Evolutionary conservation across 495 filamentous ascomycete species (phyloP).

Genomic region (Penicillium diatomitis): DNA sequence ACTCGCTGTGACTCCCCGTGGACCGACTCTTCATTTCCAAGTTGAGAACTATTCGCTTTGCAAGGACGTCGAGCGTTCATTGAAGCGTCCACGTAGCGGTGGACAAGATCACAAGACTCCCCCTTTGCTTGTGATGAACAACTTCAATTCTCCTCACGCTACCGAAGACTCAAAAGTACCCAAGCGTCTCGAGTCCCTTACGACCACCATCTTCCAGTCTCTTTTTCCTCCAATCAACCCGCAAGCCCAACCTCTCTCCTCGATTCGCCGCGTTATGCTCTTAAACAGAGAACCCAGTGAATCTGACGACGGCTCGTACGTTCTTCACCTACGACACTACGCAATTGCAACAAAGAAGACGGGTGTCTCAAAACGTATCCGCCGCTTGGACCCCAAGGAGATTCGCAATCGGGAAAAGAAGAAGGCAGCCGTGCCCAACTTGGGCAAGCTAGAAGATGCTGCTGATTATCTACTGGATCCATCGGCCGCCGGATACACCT

Average conservation of each 20-base stretch:
- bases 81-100: constrained; percentile 71
- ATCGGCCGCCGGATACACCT: constrained; percentile 81
- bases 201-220: constrained; percentile 90
- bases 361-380: constrained; percentile 71
- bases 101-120: constrained; percentile 75
- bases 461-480: constrained; percentile 88
- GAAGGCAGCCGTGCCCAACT: constrained; percentile 65
- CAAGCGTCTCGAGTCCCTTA: constrained; percentile 86
- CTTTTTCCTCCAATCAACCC: constrained; percentile 95
- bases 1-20: constrained; percentile 78
- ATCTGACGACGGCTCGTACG: constrained; percentile 57
- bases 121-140: constrained; percentile 96
- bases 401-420: constrained; percentile 55
- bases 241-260: constrained; percentile 74
- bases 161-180: constrained; percentile 51
- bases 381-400: constrained; percentile 83
- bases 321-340: constrained; percentile 90
- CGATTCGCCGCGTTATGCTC: constrained; percentile 81
- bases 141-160: constrained; percentile 63
- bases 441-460: constrained; percentile 85
- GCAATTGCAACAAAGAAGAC: constrained; percentile 84
- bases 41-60: constrained; percentile 95
- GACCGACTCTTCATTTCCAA: constrained; percentile 86
- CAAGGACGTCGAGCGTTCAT: constrained; percentile 74
- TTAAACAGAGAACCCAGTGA: constrained; percentile 64